Percentiles rank a stretch among this genome's conserved stretches.
These are phyloP conservation scores for Tillandsia fasciculata DNA, from an alignment of 176 grass and related monocot genomes.

Conservation along the genomic window DNA sequence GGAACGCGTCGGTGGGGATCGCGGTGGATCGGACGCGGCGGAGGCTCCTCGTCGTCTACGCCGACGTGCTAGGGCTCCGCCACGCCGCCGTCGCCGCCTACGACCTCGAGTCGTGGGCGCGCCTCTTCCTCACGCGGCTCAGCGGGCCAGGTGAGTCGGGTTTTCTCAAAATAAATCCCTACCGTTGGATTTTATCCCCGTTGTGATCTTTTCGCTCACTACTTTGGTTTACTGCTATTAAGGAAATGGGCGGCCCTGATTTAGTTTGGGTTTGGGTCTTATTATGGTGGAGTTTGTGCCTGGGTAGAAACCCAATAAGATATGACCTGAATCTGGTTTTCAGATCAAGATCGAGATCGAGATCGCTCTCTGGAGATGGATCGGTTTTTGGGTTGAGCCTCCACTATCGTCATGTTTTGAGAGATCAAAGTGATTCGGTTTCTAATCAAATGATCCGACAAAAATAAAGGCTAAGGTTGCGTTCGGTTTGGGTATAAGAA, in stretches of 20 bases:
- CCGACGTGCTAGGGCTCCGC: constrained; percentile 31
- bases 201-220: not conserved
- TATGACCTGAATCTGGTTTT: too few relatives aligned
- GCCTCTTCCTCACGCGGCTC: constrained; percentile 67
- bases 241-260: not conserved
- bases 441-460: too few relatives aligned
- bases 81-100: constrained; percentile 67
- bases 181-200: not conserved
- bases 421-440: too few relatives aligned
- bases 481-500: too few relatives aligned
- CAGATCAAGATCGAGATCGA: too few relatives aligned
- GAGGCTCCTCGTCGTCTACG: constrained; percentile 57
- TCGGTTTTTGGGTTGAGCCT: too few relatives aligned
- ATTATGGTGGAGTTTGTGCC: too few relatives aligned
- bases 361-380: too few relatives aligned
- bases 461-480: too few relatives aligned
- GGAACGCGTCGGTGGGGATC: constrained; percentile 46
- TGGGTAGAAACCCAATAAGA: too few relatives aligned
- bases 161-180: not conserved
- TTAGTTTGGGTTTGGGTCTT: too few relatives aligned
- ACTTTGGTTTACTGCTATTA: not conserved
- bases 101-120: constrained; percentile 59
- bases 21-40: constrained; percentile 37
- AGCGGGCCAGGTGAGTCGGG: constrained; percentile 42
- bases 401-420: too few relatives aligned